Conservation (phyloP, 2,329 filamentous ascomycete genomes). For the Sclerotinia minor region DNA sequence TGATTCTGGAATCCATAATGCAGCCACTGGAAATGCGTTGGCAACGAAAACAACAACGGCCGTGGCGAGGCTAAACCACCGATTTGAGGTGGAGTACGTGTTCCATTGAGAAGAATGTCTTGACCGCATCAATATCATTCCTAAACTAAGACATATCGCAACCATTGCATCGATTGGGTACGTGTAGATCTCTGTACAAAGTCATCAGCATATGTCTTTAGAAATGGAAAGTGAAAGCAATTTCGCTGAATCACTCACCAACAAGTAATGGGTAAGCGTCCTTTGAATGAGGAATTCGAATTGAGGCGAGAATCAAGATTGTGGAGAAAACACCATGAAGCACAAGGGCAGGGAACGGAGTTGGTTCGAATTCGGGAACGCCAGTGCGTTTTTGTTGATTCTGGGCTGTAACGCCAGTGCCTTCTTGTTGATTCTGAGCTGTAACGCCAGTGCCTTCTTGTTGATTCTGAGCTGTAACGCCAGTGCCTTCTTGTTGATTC, state of each 20-base stretch:
- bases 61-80: conserved; percentile 20
- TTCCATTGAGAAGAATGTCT: conserved; percentile 12
- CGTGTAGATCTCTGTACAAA: conserved; percentile 40
- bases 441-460: conserved; percentile 33
- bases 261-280: conserved; percentile 25
- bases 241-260: background rate
- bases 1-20: conserved; percentile 13
- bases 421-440: conserved; percentile 29
- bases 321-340: conserved; percentile 29
- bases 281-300: conserved; percentile 5
- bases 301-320: conserved; percentile 27
- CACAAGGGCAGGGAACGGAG: conserved; percentile 32
- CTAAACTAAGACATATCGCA: conserved; percentile 30
- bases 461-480: conserved; percentile 30
- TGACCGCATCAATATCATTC: conserved; percentile 17
- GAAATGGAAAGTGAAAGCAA: background rate
- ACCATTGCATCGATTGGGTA: conserved; percentile 45
- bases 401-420: conserved; percentile 35
- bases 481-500: conserved; percentile 38
- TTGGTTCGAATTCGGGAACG: conserved; percentile 19
- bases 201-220: conserved; percentile 39
- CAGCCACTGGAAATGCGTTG: conserved; percentile 7
- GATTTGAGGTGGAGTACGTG: conserved; percentile 2
- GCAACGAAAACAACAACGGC: conserved; percentile 22
- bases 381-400: conserved; percentile 38